phyloP scores from a whole-genome alignment of 106 monocot genomes.

The Hemerocallis citrina region DNA sequence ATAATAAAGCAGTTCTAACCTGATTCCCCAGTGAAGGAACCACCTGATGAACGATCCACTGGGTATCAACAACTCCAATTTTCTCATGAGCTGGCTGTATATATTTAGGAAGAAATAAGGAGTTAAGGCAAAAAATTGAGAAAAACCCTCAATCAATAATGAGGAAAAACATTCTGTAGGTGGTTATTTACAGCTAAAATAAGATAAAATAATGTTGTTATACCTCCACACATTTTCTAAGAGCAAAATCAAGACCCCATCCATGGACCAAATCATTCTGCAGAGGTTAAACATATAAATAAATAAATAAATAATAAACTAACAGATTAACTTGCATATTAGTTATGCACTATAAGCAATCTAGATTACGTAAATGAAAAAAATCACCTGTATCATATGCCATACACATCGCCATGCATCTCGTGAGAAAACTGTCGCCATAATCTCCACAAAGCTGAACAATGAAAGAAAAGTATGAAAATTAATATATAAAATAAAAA shows the following conservation, averaged over 20 bases:
- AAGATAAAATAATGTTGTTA: no score
- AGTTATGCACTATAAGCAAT: no score
- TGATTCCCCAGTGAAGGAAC: constrained; percentile 15
- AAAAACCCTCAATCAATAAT: not conserved
- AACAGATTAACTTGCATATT: no score
- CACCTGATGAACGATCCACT: constrained; percentile 14
- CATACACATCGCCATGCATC: constrained; percentile 84
- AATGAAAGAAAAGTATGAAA: not conserved
- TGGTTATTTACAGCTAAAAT: not conserved
- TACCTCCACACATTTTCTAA: constrained; percentile 41
- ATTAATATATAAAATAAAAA: not conserved
- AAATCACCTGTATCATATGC: constrained; percentile 75
- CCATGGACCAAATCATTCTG: constrained; percentile 37
- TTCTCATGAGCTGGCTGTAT: constrained; percentile 22
- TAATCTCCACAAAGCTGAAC: constrained; percentile 65
- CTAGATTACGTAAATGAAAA: not conserved
- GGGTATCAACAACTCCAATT: constrained; percentile 15
- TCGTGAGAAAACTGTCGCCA: constrained; percentile 70
- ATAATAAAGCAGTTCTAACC: constrained; percentile 4
- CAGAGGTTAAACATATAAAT: not conserved
- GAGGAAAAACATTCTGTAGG: not conserved
- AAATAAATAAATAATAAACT: no score
- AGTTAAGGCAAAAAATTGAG: not conserved
- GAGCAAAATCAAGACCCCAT: constrained; percentile 33
- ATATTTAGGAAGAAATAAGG: not conserved